Conservation (phyloP, 257 asterid genomes). For the Nicotiana tabacum region DNA sequence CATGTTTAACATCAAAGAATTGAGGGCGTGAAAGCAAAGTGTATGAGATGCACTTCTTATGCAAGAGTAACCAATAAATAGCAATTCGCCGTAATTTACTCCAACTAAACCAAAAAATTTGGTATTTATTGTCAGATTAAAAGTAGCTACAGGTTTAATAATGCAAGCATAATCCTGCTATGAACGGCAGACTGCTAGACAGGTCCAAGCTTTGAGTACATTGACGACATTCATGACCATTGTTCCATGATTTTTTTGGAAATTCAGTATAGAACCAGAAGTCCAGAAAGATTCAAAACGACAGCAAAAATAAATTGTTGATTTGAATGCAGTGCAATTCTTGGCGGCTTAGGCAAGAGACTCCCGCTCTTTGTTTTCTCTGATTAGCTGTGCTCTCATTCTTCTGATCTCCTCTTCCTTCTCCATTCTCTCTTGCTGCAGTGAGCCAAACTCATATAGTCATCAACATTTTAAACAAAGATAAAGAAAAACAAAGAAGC, state of each 20-base stretch:
- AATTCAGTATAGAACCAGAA: constrained; percentile 18
- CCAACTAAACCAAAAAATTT: background rate
- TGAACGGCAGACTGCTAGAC: constrained; percentile 10
- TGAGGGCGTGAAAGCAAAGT: background rate
- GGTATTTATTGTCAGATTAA: constrained; percentile 22
- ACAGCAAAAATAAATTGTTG: constrained; percentile 13
- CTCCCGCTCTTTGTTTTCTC: constrained; percentile 44
- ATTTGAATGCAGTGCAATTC: constrained; percentile 8
- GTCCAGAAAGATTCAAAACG: constrained; percentile 1
- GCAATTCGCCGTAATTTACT: background rate
- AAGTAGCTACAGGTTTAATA: constrained; percentile 10
- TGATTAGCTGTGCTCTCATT: constrained; percentile 50
- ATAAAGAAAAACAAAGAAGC: background rate
- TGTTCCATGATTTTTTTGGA: constrained; percentile 10
- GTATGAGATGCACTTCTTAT: background rate
- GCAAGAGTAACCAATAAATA: background rate
- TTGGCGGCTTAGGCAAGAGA: constrained; percentile 41
- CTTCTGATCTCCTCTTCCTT: constrained; percentile 57
- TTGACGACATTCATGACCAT: constrained; percentile 18
- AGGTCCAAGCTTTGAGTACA: constrained; percentile 15
- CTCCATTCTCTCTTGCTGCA: constrained; percentile 64
- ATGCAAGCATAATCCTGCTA: constrained; percentile 12
- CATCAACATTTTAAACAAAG: constrained; percentile 1
- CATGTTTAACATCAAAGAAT: background rate
- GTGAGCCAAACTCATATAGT: background rate